Evolutionary conservation across 73 alveolate species (phyloP), one percentile per base, ranked within the genome.

Genomic region (Paramecium sexaurelia): DNA sequence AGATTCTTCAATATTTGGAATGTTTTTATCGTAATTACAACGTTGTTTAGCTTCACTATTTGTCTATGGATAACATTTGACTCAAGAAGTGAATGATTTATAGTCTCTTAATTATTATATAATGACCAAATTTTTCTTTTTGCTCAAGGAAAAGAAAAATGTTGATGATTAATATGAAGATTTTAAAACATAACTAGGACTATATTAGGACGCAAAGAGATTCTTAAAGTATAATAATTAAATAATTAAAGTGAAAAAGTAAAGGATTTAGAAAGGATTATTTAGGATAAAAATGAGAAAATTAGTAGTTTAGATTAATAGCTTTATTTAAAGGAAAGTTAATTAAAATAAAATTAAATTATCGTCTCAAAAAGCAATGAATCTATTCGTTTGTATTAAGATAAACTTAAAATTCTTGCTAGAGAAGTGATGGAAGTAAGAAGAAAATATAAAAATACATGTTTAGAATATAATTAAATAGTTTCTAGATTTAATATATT

Each of bases 1-100:
- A 43, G 90, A 78, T n/a, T 37, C 71, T 24, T 78, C 90, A 13
- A 78, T 43, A 17, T 78, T 78, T 78, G 90, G 90, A 32, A 78
- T 78, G 90, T 78, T 78, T 45, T 26, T 78, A 41, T 36, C 55
- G 5, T 45, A 78, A 78, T 26, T 78, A 19, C 24, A 78, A 43
- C 45, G 71, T 8, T 39, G 73, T 41, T 26, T 78, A 24, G 90
- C 90, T 3, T 41, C 75, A 39, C 22, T 78, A 24, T 78, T 78
- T 78, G 90, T 78, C 22, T 78, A 78, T 45, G 43, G 61, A n/a
- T 78, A 78, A 33, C 90, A 78, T 40, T 78, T 78, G 15, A 24
- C 73, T 0, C 6, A 22, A 6, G 90, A 78, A 17, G 55, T 20
- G 4, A 78, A 78, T 41, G 43, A 39, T 19, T 45, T 78, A 78